Evolutionary conservation across 495 filamentous ascomycete genomes (phyloP).

Genomic region (Annulohypoxylon nitens): DNA sequence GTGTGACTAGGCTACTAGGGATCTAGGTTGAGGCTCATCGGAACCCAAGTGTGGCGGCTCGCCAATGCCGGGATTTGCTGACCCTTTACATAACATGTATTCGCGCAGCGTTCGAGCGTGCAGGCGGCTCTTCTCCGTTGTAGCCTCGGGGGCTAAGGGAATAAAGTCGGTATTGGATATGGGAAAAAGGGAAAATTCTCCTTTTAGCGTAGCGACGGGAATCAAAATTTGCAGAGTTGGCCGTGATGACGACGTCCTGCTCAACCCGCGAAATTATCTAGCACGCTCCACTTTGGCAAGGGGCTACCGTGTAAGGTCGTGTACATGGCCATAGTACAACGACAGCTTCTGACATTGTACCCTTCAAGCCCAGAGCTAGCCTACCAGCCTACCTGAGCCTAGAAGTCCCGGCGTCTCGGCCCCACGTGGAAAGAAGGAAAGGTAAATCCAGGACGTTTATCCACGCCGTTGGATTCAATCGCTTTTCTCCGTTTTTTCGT

Average conservation of each 20-base stretch:
- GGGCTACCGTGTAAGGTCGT: slow-evolving; percentile 11
- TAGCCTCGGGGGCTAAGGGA: slow-evolving; percentile 30
- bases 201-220: not conserved
- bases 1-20: slow-evolving; percentile 21
- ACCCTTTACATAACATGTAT: not conserved
- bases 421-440: slow-evolving; percentile 42
- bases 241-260: slow-evolving; percentile 32
- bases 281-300: slow-evolving; percentile 42
- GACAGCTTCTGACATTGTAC: not conserved
- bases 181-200: slow-evolving; percentile 1
- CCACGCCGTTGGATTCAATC: slow-evolving; percentile 32
- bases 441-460: slow-evolving; percentile 29
- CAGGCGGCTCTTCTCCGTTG: slow-evolving; percentile 25
- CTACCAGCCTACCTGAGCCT: not conserved
- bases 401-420: slow-evolving; percentile 41
- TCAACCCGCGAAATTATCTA: slow-evolving; percentile 48
- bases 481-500: slow-evolving; percentile 14
- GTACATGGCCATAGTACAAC: slow-evolving; percentile 9
- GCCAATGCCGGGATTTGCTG: not conserved
- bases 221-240: slow-evolving; percentile 13
- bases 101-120: not conserved
- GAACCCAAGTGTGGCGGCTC: slow-evolving; percentile 9
- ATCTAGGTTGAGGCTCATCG: slow-evolving; percentile 31
- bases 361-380: not conserved
- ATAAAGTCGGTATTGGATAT: not conserved